Percentiles rank a stretch among this genome's conserved stretches.
Evolutionary conservation across 108 stramenopile species (phyloP).

Genomic region (Seminavis robusta): DNA sequence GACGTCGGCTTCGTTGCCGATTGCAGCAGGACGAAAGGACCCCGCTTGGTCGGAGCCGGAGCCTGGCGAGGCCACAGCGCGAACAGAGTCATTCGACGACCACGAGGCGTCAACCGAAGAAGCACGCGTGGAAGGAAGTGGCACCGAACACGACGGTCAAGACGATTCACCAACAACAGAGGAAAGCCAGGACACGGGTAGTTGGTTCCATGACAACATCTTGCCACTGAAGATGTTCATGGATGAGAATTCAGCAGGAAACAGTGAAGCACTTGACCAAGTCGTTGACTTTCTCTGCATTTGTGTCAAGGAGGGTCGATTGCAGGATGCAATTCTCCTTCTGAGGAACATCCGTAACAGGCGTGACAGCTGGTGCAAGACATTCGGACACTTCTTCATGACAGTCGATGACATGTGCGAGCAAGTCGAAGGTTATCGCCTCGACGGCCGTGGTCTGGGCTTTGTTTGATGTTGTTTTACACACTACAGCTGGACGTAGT

Average conservation of each 20-base stretch:
- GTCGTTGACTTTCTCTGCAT: constrained; percentile 46
- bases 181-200: too few species aligned
- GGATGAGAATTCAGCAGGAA: constrained; percentile 28
- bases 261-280: constrained; percentile 18
- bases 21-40: neutral
- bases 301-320: constrained; percentile 40
- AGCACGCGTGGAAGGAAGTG: too few species aligned
- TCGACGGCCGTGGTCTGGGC: too few species aligned
- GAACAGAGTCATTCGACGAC: neutral
- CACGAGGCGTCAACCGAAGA: too few species aligned
- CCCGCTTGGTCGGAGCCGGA: neutral
- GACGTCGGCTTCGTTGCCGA: neutral
- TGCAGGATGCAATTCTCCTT: constrained; percentile 40
- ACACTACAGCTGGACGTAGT: too few species aligned
- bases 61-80: neutral
- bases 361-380: constrained; percentile 39
- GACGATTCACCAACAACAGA: too few species aligned
- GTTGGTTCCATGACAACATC: constrained; percentile 57
- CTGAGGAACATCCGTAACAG: constrained; percentile 51
- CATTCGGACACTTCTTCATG: neutral
- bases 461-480: too few species aligned
- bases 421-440: neutral
- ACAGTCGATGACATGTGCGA: neutral
- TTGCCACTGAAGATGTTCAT: constrained; percentile 55
- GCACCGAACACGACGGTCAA: neutral